Base-by-base conservation (phyloP, 352 stramenopile species). In the Phytophthora uliginosa region DNA sequence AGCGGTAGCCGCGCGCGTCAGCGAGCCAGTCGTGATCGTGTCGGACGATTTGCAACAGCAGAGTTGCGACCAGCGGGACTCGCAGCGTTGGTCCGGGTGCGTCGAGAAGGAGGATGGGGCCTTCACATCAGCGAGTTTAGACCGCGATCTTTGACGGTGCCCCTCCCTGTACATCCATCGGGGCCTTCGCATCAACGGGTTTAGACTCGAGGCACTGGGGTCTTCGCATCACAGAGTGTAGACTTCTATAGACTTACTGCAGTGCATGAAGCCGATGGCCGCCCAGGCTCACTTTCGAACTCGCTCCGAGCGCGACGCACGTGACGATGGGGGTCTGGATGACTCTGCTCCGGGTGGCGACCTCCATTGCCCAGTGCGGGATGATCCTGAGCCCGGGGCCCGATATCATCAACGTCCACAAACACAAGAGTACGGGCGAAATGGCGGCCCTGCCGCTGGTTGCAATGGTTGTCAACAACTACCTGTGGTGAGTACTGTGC, bases 381-480 rank as follows among this genome's bases (percentile, higher is more conserved):
- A 53, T 53, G 47, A 53, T 53, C 20, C 47, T 53, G 8, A 53
- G 47, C 4, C 47, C 47, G 20, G 47, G 47, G 9, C 73, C 73
- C 6, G 63, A 67, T 17, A 63, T 77, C 17, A 12, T 42, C 53
- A 71, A 71, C 12, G 31, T 71, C 10, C 54, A 66, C 51, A 69
- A 63, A 20, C 36, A 48, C 12, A 76, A 71, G 45, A 70, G 48
- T 15, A 71, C 68, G 0, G 73, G 73, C 10, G 58, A 63, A 22
- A 71, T 76, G 68, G 26, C 50, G 8, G 50, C 68, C 13, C 54
- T 71, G 15, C 67, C 73, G 20, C 48, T 79, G 12, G 63, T 77
- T 12, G 64, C 59, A 18, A 76, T 79, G 59, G 47, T 73, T 34
- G 36, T 74, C 63, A 77, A 70, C 56, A 74, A 74, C 54, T 54